phyloP scores from a whole-genome alignment of 1,284 basidiomycete genomes.

The Microbotryum silenes-acaulis region DNA sequence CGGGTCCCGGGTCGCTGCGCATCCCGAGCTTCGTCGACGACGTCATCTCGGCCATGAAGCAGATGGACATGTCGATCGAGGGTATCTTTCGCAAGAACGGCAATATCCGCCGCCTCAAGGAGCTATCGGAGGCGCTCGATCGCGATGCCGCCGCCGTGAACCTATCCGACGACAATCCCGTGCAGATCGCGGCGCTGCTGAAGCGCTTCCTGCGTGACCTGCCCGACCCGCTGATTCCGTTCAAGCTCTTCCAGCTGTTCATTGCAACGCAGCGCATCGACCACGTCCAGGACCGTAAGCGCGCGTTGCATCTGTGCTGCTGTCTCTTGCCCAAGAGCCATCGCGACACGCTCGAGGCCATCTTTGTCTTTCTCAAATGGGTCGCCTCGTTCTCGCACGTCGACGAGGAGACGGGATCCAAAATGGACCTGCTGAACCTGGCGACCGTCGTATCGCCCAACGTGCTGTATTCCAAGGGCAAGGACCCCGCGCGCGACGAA shows the following conservation, averaged over 20 bases:
- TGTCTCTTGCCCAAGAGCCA: conserved; percentile 85
- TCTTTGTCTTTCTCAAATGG: conserved; percentile 99
- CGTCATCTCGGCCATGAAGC: conserved; percentile 93
- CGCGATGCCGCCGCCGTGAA: conserved; percentile 84
- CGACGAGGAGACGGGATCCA: conserved; percentile 95
- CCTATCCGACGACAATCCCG: conserved; percentile 87
- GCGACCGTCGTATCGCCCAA: conserved; percentile 98
- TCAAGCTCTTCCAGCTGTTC: conserved; percentile 81
- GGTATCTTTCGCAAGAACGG: conserved; percentile 99
- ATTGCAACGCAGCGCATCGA: conserved; percentile 82
- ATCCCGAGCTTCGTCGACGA: conserved; percentile 98
- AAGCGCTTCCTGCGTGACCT: conserved; percentile 96
- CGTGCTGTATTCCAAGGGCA: conserved; percentile 77
- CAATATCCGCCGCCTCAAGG: conserved; percentile 86
- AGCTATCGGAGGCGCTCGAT: conserved; percentile 85
- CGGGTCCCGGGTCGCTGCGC: conserved; percentile 72
- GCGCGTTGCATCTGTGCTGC: conserved; percentile 77
- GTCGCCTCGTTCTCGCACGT: conserved; percentile 97
- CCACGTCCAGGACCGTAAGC: conserved; percentile 66
- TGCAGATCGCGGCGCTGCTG: conserved; percentile 90
- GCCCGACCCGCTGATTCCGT: conserved; percentile 92
- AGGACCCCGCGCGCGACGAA: conserved; percentile 83
- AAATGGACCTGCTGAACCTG: conserved; percentile 94
- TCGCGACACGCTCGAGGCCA: conserved; percentile 92
- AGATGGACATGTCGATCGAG: conserved; percentile 99